A percentile compares a stretch with the other conserved stretches of the same genome.
Evolutionary conservation across 768 basidiomycete genomes (phyloP).

Genomic region (Mrakia gelida): DNA sequence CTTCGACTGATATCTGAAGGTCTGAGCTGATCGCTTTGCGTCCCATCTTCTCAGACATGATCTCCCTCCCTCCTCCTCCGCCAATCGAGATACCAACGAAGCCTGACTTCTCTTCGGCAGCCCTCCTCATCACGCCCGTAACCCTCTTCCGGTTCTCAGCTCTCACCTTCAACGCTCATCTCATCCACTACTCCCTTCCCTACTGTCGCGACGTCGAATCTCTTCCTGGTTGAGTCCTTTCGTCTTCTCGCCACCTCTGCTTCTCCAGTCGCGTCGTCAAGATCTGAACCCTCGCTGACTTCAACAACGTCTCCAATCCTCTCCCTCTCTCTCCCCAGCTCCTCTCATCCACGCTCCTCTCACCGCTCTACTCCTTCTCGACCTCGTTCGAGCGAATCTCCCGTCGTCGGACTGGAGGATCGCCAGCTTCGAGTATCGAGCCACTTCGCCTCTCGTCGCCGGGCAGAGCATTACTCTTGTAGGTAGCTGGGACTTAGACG

Average conservation of each 20-base stretch:
- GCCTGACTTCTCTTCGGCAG: slow-evolving; percentile 36
- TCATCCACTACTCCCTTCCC: slow-evolving; percentile 74
- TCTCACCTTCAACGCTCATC: slow-evolving; percentile 77
- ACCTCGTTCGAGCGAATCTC: slow-evolving; percentile 54
- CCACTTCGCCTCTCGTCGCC: slow-evolving; percentile 52
- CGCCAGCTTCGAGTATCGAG: slow-evolving; percentile 62
- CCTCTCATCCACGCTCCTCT: slow-evolving; percentile 81
- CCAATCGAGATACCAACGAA: neutral
- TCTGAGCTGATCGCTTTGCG: neutral
- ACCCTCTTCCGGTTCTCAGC: slow-evolving; percentile 83
- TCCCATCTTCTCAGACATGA: neutral
- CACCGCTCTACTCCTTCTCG: slow-evolving; percentile 72
- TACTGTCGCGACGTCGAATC: slow-evolving; percentile 65
- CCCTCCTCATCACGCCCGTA: slow-evolving; percentile 61
- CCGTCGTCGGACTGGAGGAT: slow-evolving; percentile 49
- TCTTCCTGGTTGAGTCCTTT: slow-evolving; percentile 53
- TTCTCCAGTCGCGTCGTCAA: neutral
- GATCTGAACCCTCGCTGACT: neutral
- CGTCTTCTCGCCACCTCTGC: neutral
- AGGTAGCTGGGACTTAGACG: slow-evolving; percentile 34
- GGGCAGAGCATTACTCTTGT: slow-evolving; percentile 36
- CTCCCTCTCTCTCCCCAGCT: slow-evolving; percentile 48
- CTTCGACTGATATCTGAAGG: neutral
- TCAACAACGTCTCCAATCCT: neutral
- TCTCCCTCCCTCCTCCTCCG: slow-evolving; percentile 5